These are phyloP conservation scores for Fusarium hostae DNA, from an alignment of 2,329 filamentous ascomycete species.

Conservation along the genomic window DNA sequence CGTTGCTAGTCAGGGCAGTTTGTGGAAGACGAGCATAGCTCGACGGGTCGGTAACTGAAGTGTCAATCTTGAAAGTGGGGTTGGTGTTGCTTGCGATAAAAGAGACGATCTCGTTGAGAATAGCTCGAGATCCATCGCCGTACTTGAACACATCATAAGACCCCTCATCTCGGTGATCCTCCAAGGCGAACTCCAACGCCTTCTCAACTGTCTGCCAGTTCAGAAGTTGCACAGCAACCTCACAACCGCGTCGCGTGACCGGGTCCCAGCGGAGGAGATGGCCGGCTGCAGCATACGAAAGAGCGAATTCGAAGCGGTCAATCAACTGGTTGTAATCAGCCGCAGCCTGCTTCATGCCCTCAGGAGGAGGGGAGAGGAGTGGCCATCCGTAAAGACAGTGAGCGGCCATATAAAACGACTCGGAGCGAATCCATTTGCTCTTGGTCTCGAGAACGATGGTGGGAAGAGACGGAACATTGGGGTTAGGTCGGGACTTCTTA, in stretches of 20 bases:
- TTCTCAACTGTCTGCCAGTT: constrained; percentile 72
- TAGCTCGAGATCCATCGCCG: constrained; percentile 63
- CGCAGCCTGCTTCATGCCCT: constrained; percentile 46
- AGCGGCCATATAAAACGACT: constrained; percentile 67
- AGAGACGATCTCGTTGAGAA: constrained; percentile 66
- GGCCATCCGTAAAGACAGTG: constrained; percentile 68
- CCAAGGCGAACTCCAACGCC: constrained; percentile 68
- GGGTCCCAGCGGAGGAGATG: constrained; percentile 65
- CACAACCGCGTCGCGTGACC: constrained; percentile 67
- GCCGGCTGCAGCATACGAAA: constrained; percentile 74
- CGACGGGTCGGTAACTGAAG: constrained; percentile 50
- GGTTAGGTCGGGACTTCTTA: constrained; percentile 48
- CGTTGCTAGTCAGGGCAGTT: constrained; percentile 22
- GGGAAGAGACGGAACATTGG: constrained; percentile 40
- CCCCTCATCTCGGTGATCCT: constrained; percentile 49
- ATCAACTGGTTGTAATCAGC: constrained; percentile 52
- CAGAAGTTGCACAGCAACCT: constrained; percentile 67
- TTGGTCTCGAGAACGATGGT: constrained; percentile 58
- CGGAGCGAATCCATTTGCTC: constrained; percentile 64
- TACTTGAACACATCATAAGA: constrained; percentile 59
- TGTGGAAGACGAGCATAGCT: constrained; percentile 55
- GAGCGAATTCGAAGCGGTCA: constrained; percentile 64
- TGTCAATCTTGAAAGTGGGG: constrained; percentile 68
- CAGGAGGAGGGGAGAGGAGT: constrained; percentile 53
- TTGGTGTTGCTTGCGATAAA: constrained; percentile 72